A percentile compares a stretch with the other conserved stretches of the same genome.
These are phyloP conservation scores for Boechera divaricarpa DNA, from an alignment of 345 rosid species.

Conservation along the genomic window DNA sequence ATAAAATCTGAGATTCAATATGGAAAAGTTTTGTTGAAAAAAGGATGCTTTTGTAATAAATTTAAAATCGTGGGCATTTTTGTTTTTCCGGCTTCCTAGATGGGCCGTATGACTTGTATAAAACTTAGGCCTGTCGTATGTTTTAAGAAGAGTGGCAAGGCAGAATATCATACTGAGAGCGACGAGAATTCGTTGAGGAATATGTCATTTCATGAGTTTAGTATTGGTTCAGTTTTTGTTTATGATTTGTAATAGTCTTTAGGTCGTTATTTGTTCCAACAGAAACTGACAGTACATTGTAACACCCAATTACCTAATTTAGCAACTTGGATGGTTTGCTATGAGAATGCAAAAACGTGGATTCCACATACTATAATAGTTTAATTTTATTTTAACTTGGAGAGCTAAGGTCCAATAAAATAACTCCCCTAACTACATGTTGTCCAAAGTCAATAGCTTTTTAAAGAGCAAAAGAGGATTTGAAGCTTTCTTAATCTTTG, in stretches of 20 bases:
- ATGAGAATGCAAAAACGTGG: conserved; percentile 33
- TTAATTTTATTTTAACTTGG: neutral
- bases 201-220: neutral
- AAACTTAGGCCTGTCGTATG: neutral
- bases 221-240: neutral
- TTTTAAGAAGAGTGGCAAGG: neutral
- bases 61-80: neutral
- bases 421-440: neutral
- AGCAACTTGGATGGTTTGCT: conserved; percentile 23
- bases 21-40: neutral
- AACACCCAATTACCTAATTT: conserved; percentile 1
- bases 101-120: conserved; percentile 6
- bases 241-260: neutral
- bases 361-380: conserved; percentile 24
- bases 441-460: conserved; percentile 29
- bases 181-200: neutral
- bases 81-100: neutral
- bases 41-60: neutral
- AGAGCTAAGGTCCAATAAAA: neutral
- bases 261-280: conserved; percentile 19
- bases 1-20: neutral
- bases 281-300: neutral
- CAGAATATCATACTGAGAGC: neutral
- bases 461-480: conserved; percentile 8
- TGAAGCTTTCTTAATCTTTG: conserved; percentile 14